These are phyloP conservation scores for Mrakia gelida DNA, from an alignment of 768 basidiomycete species.

Conservation along the genomic window DNA sequence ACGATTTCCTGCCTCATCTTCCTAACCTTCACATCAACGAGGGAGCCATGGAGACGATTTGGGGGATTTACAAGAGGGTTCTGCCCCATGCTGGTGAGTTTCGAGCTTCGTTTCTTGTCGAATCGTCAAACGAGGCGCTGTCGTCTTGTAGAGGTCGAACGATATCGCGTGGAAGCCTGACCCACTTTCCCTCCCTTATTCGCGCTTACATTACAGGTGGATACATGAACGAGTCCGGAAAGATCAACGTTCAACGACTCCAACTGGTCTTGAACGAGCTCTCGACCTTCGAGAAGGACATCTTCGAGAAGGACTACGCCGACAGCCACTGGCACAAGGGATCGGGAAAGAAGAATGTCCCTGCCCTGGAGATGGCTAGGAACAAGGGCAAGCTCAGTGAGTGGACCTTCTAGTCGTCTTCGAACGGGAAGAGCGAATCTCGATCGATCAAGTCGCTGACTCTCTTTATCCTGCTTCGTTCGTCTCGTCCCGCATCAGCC, in stretches of 20 bases:
- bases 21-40: slow-evolving; percentile 97
- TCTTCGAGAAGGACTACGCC: slow-evolving; percentile 85
- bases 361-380: slow-evolving; percentile 60
- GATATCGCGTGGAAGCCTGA: neutral
- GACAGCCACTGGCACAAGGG: slow-evolving; percentile 92
- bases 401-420: slow-evolving; percentile 35
- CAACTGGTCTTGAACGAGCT: slow-evolving; percentile 87
- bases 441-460: neutral
- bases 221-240: slow-evolving; percentile 85
- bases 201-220: slow-evolving; percentile 75
- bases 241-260: slow-evolving; percentile 70
- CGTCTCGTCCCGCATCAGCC: slow-evolving; percentile 46
- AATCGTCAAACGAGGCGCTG: too few species aligned
- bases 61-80: slow-evolving; percentile 91
- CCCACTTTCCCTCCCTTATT: neutral
- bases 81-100: slow-evolving; percentile 58
- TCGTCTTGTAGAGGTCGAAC: too few species aligned
- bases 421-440: neutral
- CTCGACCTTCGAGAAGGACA: slow-evolving; percentile 76
- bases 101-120: neutral
- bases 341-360: slow-evolving; percentile 60
- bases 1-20: slow-evolving; percentile 93
- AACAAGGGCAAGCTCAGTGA: slow-evolving; percentile 62
- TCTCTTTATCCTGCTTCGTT: neutral
- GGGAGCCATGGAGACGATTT: slow-evolving; percentile 86